Conservation (phyloP, 1,139 yeast species). For the Taphrina flavorubra region DNA sequence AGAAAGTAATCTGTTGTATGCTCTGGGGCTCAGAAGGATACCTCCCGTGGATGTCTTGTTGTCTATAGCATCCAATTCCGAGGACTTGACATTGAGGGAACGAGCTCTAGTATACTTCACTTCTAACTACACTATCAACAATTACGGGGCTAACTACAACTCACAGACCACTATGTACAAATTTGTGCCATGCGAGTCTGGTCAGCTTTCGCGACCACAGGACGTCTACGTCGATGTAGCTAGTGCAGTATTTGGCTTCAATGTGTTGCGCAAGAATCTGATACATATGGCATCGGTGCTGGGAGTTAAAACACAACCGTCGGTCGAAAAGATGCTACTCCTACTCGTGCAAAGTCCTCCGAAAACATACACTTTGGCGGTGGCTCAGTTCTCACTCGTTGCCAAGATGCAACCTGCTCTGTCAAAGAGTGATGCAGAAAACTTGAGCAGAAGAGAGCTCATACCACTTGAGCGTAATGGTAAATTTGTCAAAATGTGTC, state of each 20-base stretch:
- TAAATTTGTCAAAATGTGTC: conserved; percentile 28
- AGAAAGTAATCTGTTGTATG: conserved; percentile 50
- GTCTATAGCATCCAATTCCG: conserved; percentile 47
- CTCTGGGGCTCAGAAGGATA: conserved; percentile 50
- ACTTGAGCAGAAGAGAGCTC: conserved; percentile 46
- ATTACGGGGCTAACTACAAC: conserved; percentile 46
- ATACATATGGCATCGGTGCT: conserved; percentile 50
- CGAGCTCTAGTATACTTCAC: conserved; percentile 51
- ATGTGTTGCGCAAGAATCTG: conserved; percentile 49
- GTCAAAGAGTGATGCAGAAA: conserved; percentile 45
- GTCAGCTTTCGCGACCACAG: conserved; percentile 23
- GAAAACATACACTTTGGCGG: conserved; percentile 46
- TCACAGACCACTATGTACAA: conserved; percentile 33
- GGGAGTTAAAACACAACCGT: conserved; percentile 51
- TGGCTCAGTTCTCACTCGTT: conserved; percentile 50
- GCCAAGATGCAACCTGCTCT: conserved; percentile 48
- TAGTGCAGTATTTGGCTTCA: conserved; percentile 50
- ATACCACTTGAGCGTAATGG: conserved; percentile 49
- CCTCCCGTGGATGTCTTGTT: conserved; percentile 48
- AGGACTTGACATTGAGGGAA: conserved; percentile 44
- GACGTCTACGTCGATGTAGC: conserved; percentile 41
- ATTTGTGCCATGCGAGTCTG: conserved; percentile 45
- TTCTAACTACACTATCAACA: conserved; percentile 47
- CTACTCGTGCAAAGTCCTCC: conserved; percentile 49
- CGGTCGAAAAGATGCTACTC: conserved; percentile 46